Evolutionary conservation across 1,284 basidiomycete genomes (phyloP).

Genomic region (Inonotus hispidus): DNA sequence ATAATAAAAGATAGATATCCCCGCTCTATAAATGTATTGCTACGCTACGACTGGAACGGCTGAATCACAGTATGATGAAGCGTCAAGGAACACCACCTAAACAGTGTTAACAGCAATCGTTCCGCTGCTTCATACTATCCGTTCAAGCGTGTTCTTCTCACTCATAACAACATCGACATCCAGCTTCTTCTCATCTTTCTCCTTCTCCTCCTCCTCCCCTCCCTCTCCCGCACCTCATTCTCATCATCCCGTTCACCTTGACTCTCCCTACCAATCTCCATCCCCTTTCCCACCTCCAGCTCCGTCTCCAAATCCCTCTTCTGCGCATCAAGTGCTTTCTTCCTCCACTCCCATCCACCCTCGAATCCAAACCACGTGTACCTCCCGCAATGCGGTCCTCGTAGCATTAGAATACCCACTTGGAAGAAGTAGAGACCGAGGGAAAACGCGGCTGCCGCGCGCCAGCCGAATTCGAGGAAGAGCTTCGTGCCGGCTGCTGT

Average conservation of each 20-base stretch:
- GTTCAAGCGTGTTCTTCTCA: not conserved
- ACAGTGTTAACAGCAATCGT: no score
- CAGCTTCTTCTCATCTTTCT: not conserved
- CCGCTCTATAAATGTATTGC: not conserved
- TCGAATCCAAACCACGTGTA: slow-evolving; percentile 37
- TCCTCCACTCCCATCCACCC: slow-evolving; percentile 25
- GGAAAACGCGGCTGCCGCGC: slow-evolving; percentile 40
- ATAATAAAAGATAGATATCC: not conserved
- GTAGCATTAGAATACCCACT: slow-evolving; percentile 34
- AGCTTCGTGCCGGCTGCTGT: slow-evolving; percentile 47
- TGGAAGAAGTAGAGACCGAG: slow-evolving; percentile 42
- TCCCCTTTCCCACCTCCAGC: no score
- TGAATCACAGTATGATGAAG: not conserved
- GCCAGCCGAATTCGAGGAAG: slow-evolving; percentile 48
- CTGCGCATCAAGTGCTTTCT: slow-evolving; percentile 8
- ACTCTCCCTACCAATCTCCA: no score
- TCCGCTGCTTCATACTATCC: no score
- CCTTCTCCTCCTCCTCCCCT: not conserved
- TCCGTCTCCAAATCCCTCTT: not conserved
- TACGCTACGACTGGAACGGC: not conserved
- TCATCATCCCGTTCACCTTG: not conserved
- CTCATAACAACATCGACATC: not conserved
- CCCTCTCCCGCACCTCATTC: slow-evolving; percentile 6
- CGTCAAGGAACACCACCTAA: not conserved
- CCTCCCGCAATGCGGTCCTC: slow-evolving; percentile 38